These are phyloP conservation scores for Botrytis cinerea DNA, from an alignment of 2,329 filamentous ascomycete species.

Conservation along the genomic window DNA sequence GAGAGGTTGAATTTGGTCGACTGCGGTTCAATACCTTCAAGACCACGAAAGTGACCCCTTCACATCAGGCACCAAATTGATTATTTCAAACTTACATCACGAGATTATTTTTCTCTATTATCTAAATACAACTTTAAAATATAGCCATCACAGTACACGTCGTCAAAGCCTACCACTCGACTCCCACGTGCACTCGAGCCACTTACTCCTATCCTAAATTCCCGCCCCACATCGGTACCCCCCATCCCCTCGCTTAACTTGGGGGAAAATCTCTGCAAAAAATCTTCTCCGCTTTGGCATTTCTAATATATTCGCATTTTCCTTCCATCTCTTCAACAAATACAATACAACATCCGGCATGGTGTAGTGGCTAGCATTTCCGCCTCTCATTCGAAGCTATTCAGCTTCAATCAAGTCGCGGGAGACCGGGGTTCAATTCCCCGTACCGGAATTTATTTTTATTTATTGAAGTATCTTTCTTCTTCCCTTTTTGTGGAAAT, in stretches of 20 bases:
- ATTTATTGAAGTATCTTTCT: no score
- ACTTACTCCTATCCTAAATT: neutral
- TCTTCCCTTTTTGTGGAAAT: neutral
- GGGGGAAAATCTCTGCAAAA: neutral
- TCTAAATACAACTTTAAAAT: neutral
- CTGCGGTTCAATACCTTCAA: neutral
- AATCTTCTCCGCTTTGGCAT: neutral
- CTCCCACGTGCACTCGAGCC: neutral
- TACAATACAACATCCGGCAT: neutral
- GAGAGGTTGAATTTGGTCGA: no score
- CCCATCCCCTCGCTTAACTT: neutral
- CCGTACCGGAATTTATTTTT: neutral
- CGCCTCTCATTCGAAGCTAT: neutral
- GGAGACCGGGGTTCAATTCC: conserved; percentile 11
- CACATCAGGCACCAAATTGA: neutral
- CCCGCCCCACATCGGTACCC: neutral
- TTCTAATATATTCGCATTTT: neutral
- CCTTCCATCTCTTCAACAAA: rapidly evolving
- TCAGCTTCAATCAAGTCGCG: neutral
- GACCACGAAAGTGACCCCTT: neutral
- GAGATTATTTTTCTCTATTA: neutral
- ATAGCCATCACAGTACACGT: neutral
- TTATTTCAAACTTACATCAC: neutral
- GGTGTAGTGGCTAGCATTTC: conserved; percentile 14
- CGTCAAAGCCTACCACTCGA: neutral